Percentiles rank a stretch among this genome's conserved stretches.
Conservation (phyloP, 73 alveolate genomes). For the Paramecium caudatum region DNA sequence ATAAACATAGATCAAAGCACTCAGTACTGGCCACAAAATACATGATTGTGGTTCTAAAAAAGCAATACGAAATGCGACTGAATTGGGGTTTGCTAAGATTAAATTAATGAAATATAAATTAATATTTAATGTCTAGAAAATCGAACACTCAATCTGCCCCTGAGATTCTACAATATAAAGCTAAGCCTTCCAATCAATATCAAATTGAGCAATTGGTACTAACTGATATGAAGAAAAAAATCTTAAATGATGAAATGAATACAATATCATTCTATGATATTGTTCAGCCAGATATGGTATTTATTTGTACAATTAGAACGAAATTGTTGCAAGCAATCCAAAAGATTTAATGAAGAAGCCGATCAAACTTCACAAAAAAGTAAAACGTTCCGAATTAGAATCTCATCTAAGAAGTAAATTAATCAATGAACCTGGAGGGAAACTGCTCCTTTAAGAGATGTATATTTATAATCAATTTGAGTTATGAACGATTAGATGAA, state of each 20-base stretch:
- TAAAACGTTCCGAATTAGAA: slow-evolving; percentile 50
- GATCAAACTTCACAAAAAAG: slow-evolving; percentile 40
- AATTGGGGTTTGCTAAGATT: slow-evolving; percentile 3
- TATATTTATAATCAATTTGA: background rate
- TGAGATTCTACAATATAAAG: slow-evolving; percentile 19
- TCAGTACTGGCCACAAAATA: background rate
- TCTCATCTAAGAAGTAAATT: background rate
- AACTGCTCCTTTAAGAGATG: slow-evolving; percentile 60
- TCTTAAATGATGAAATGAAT: slow-evolving; percentile 54
- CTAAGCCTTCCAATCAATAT: slow-evolving; percentile 3
- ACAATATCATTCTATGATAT: slow-evolving; percentile 56
- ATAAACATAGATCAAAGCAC: background rate
- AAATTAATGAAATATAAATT: slow-evolving; percentile 25
- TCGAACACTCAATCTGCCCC: slow-evolving; percentile 1
- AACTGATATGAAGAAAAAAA: slow-evolving; percentile 34
- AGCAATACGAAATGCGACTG: background rate
- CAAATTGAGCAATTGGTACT: slow-evolving; percentile 35
- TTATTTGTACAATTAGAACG: slow-evolving; percentile 1
- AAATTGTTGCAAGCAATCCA: slow-evolving; percentile 8
- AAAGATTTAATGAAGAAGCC: slow-evolving; percentile 55
- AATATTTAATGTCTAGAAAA: slow-evolving; percentile 45
- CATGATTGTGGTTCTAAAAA: background rate
- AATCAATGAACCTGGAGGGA: slow-evolving; percentile 53
- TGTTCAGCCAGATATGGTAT: slow-evolving; percentile 42
- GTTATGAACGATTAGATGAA: slow-evolving; percentile 62